Conservation (phyloP, 768 basidiomycete genomes). For the Clathrus columnatus region DNA sequence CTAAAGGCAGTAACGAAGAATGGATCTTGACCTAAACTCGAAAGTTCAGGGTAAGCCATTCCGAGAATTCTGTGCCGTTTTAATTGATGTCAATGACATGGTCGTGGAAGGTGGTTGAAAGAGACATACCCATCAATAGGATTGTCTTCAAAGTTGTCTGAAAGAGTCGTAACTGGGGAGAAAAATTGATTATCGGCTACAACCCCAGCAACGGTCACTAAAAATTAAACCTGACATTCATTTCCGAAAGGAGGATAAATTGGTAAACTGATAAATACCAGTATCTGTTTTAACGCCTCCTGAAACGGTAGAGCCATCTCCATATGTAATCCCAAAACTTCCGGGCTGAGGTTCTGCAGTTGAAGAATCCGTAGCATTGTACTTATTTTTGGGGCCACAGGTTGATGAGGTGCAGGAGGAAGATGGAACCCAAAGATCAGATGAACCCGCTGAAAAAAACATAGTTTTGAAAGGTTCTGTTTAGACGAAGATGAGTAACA, state of each 20-base stretch:
- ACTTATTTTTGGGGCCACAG: constrained; percentile 19
- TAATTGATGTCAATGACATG: no score
- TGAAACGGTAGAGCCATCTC: constrained; percentile 31
- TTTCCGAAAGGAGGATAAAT: not conserved
- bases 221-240: not conserved
- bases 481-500: not conserved
- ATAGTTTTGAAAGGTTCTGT: not conserved
- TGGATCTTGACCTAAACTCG: constrained; percentile 17
- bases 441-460: constrained; percentile 26
- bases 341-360: constrained; percentile 22
- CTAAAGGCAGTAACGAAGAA: constrained; percentile 18
- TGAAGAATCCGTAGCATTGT: constrained; percentile 22
- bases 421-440: constrained; percentile 29
- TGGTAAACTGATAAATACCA: constrained; percentile 13
- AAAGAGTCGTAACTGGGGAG: constrained; percentile 19
- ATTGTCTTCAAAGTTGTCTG: constrained; percentile 15
- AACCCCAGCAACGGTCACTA: constrained; percentile 4
- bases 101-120: no score
- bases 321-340: constrained; percentile 30
- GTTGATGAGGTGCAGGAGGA: constrained; percentile 17
- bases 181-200: constrained; percentile 17
- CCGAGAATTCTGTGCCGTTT: not conserved
- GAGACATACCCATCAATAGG: constrained; percentile 17
- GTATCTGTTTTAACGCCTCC: constrained; percentile 31
- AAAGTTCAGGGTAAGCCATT: constrained; percentile 20